Base-by-base conservation (phyloP, 192 early-diverging fungal genomes). In the Linnemannia exigua region DNA sequence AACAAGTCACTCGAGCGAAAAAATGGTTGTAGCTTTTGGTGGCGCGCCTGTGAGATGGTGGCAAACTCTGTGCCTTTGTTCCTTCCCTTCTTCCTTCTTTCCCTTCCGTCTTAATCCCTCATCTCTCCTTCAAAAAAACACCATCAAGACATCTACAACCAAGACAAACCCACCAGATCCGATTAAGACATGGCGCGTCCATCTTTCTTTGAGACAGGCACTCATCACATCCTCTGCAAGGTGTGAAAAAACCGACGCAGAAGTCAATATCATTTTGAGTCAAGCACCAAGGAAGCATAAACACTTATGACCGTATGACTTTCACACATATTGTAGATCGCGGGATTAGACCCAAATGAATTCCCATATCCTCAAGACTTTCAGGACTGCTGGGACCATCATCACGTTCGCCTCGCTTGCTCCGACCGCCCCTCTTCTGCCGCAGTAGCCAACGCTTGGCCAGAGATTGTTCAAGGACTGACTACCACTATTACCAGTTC, bases 341-440 rank as follows among this genome's bases (percentile, higher is more conserved):
- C 78, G 16, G 70, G 37, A 0, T 46, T 86, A 5, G 75, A 86
- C 41, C 47, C 75, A 67, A 38, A 25, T 5, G 69, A 86, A 52
- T 77, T 68, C 17, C 73, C 78, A 31, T 76, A 72, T 22, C 84
- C 84, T 8, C 6, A 68, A 22, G 44, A 31, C 20, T 86, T 77
- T 76, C 47, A 86, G 66, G 75, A 72, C 28, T 68, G 58, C 22
- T 86, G 84, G 84, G 84, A 86, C 38, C 75, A 67, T 15, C 50
- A 80, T 22, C 78, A 86, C 36, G 84, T 86, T 33, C 78, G 84
- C 4, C 67, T 86, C 19, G 74, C 84, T 1, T 86, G 84, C 48
- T 86, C 84, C 15, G 22, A 47, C 25, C 70, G 66, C 7, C 6
- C 72, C 9, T 46, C 72, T 0, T 73, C 61, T 20, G 17, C 72